Base-by-base conservation (phyloP, 306 rosid genomes). In the Fragaria iinumae region DNA sequence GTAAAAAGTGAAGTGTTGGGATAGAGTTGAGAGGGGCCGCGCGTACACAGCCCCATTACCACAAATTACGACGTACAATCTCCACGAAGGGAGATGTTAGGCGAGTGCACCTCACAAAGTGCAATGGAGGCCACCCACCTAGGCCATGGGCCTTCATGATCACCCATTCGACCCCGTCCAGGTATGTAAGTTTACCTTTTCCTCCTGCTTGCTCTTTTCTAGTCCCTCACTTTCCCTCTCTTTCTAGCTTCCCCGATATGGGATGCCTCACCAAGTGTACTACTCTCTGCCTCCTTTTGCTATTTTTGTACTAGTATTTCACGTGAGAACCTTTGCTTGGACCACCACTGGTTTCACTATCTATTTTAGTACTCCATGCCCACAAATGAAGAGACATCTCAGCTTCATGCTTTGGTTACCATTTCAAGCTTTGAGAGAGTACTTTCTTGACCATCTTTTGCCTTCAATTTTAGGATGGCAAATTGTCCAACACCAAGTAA, bases 11-110 rank as follows among this genome's bases (percentile, higher is more conserved):
- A 32, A 32, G 36, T 3, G 36, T 32, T 52, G 21, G 25, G 2
- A 0, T 0, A 1, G 60, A 0, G 2, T 77, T 74, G 14, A 52
- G 65, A 80, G 85, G 89, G 87, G 85, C 82, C 87, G 85, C 89
- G 87, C 89, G 84, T 6, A 86, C 87, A 86, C 86, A 82, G 86
- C 84, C 83, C 85, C 85, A 18, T 86, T 65, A 2, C 77, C 85
- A 86, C 77, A 86, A 86, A 86, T 86, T 86, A 63, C 74, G 89
- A 86, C 83, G 83, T 75, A 86, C 87, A 80, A 62, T 83, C 87
- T 80, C 85, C 89, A 0, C 69, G 0, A 11, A 2, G 65, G 87
- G 80, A 86, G 89, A 83, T 78, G 83, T 83, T 86, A 86, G 80
- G 87, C 89, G 20, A 44, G 84, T 76, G 87, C 85, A 56, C 85